These are phyloP conservation scores for Diplocarpon mali DNA, from an alignment of 2,329 filamentous ascomycete genomes.

Conservation along the genomic window DNA sequence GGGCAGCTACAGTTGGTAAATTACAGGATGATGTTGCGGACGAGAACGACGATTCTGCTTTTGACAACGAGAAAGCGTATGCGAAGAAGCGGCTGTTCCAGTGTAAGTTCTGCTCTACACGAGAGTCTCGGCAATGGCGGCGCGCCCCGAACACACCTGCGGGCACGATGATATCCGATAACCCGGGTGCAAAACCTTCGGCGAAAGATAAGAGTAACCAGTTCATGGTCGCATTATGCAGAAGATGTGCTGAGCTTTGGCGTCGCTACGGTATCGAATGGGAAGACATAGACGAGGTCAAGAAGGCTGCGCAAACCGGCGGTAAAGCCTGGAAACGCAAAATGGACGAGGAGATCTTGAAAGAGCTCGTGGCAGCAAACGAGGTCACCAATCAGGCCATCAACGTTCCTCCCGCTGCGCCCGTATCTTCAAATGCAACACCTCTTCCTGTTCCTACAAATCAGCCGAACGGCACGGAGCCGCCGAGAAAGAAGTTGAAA, in stretches of 20 bases:
- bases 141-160: constrained; percentile 70
- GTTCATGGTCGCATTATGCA: constrained; percentile 72
- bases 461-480: constrained; percentile 34
- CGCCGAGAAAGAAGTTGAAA: constrained; percentile 57
- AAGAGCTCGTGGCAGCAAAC: constrained; percentile 56
- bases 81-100: constrained; percentile 73
- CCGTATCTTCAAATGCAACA: constrained; percentile 17
- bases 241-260: constrained; percentile 87
- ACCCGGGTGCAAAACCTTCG: constrained; percentile 48
- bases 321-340: constrained; percentile 78
- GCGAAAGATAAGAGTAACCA: constrained; percentile 66
- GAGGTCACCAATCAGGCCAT: constrained; percentile 42
- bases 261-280: constrained; percentile 91
- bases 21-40: constrained; percentile 88
- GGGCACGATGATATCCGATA: constrained; percentile 55
- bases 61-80: constrained; percentile 71
- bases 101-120: constrained; percentile 85
- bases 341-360: constrained; percentile 82
- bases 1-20: constrained; percentile 58
- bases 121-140: constrained; percentile 79
- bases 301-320: constrained; percentile 71
- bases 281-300: constrained; percentile 88
- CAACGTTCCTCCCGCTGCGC: constrained; percentile 23
- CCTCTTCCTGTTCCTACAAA: constrained; percentile 16
- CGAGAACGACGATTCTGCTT: constrained; percentile 88